Evolutionary conservation across 345 rosid genomes (phyloP), one percentile per base, ranked within the genome.

Genomic region (Clausena lansium): DNA sequence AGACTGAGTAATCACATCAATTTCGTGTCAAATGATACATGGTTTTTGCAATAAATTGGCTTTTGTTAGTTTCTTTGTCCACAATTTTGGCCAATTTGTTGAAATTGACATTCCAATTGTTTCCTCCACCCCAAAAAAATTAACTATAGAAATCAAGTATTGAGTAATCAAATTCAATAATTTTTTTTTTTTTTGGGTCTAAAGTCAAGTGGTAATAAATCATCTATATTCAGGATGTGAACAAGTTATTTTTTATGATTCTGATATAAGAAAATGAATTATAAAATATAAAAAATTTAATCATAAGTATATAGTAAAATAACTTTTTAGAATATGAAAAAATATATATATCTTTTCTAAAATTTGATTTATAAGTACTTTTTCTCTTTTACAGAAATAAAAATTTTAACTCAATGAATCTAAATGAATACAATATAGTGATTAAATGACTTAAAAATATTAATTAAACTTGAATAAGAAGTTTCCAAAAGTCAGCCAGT

Each of bases 51-150:
- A 45, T 70, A 3, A 4, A 22, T 7, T 50, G 11, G 61, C 5
- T 30, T 64, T 10, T 63, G 67, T 70, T 69, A 22, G 69, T 73
- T 77, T 25, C 75, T 77, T 73, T 25, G 39, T n/a, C 60, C 68
- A 24, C 78, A 68, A 68, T 22, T 39, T 59, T 20, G 35, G 11
- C 25, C 20, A 27, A 60, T 64, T 47, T 58, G 14, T 47, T 45
- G 77, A 81, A 60, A 22, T 62, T 25, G 73, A 67, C 74, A 38
- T n/a, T 27, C 38, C 35, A 58, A 50, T 59, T 73, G 35, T 54
- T 57, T 47, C 61, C 57, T 27, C 60, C 70, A 45, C 47, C 32
- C 45, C 14, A 50, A 75, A 9, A 24, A 2, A 24, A 60, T 24
- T 4, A 25, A 24, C 0, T 11, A 4, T 25, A 25, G 5, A 25